phyloP scores from a whole-genome alignment of 2,329 filamentous ascomycete species.

The Tolypocladium ophioglossoides region DNA sequence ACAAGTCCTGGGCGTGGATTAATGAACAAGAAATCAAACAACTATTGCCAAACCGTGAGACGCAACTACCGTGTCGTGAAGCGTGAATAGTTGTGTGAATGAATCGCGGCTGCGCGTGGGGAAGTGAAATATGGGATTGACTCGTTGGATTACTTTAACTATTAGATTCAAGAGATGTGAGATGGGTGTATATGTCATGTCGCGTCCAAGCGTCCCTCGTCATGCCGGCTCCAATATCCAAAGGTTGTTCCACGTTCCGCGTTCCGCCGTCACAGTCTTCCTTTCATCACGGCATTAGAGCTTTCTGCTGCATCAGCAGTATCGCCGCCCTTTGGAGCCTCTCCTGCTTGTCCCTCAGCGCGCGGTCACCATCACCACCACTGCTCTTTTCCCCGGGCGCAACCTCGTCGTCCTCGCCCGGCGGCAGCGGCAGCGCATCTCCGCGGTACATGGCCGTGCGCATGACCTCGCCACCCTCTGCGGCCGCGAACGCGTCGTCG shows the following conservation, averaged over 20 bases:
- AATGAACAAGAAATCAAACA: slow-evolving; percentile 4
- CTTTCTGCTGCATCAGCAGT: slow-evolving; percentile 20
- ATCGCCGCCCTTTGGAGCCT: slow-evolving; percentile 29
- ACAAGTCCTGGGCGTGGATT: not conserved
- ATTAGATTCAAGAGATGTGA: not conserved
- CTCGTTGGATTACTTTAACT: not conserved
- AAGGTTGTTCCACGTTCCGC: not conserved
- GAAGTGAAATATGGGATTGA: not conserved
- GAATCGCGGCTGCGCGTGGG: too few relatives aligned
- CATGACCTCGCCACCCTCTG: slow-evolving; percentile 4
- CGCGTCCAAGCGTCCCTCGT: not conserved
- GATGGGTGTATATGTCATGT: not conserved
- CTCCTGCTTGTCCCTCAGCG: slow-evolving; percentile 24
- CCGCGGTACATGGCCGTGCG: slow-evolving; percentile 26
- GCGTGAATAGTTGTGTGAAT: too few relatives aligned
- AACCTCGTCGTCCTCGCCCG: slow-evolving; percentile 11
- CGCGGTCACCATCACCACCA: slow-evolving; percentile 11
- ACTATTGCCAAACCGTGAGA: not conserved
- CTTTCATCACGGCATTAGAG: not conserved
- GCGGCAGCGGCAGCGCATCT: slow-evolving; percentile 7
- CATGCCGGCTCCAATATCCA: not conserved
- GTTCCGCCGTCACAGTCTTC: not conserved
- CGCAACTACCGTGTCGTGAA: not conserved
- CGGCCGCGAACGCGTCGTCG: slow-evolving; percentile 5
- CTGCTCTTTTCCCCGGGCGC: slow-evolving; percentile 13